Conservation (phyloP, 2,329 filamentous ascomycete genomes). For the Fusarium brevicatenulatum region DNA sequence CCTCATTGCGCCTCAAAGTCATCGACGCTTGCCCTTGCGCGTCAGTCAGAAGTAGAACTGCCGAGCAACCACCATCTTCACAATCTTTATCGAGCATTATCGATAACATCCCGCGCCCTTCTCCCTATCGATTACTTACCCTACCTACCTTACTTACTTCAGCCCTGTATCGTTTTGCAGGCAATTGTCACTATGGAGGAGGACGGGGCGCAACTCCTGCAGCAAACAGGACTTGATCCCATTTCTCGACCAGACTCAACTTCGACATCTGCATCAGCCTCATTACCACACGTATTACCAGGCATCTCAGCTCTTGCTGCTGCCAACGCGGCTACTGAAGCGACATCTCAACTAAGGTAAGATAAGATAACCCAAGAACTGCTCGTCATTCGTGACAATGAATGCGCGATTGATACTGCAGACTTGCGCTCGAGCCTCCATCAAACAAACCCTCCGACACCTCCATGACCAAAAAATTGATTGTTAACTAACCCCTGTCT, state of each 20-base stretch:
- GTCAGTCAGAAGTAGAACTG: slow-evolving; percentile 6
- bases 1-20: neutral
- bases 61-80: neutral
- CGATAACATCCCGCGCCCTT: slow-evolving; percentile 10
- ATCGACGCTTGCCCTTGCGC: slow-evolving; percentile 3
- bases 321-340: slow-evolving; percentile 51
- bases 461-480: neutral
- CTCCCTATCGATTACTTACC: neutral
- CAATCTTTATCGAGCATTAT: slow-evolving; percentile 3
- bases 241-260: slow-evolving; percentile 62
- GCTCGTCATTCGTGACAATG: neutral
- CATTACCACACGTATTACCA: slow-evolving; percentile 55
- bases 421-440: neutral
- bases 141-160: neutral
- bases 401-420: neutral
- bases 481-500: slow-evolving; percentile 30
- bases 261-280: slow-evolving; percentile 57
- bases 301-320: slow-evolving; percentile 58
- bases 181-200: slow-evolving; percentile 53
- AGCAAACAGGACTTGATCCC: slow-evolving; percentile 56
- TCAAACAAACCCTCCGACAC: neutral
- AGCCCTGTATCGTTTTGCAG: neutral
- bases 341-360: slow-evolving; percentile 60
- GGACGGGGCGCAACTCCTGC: slow-evolving; percentile 55
- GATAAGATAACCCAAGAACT: slow-evolving; percentile 27